These are phyloP conservation scores for Aegilops tauschii DNA, from an alignment of 176 grass and related monocot species.

Conservation along the genomic window DNA sequence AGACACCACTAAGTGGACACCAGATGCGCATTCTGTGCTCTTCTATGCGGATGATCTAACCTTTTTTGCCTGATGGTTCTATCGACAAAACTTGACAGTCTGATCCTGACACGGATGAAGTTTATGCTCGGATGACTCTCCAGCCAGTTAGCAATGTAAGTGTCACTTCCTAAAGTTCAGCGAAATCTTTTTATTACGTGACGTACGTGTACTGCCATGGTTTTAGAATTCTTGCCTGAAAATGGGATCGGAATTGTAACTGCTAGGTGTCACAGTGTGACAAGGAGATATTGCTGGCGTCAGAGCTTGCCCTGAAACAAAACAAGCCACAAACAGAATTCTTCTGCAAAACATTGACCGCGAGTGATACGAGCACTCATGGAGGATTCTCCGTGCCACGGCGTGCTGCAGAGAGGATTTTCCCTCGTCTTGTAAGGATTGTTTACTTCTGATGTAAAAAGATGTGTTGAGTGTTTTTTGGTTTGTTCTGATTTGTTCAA, in stretches of 20 bases:
- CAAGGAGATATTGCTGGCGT: conserved; percentile 58
- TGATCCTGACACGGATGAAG: conserved; percentile 79
- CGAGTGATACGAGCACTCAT: conserved; percentile 89
- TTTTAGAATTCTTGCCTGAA: conserved; percentile 19
- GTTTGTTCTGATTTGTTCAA: conserved; percentile 6
- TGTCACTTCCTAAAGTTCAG: conserved; percentile 28
- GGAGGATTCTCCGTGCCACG: conserved; percentile 86
- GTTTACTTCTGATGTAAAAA: background rate
- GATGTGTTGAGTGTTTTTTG: background rate
- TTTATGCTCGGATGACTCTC: conserved; percentile 81
- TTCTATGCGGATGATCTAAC: background rate
- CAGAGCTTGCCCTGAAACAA: conserved; percentile 64
- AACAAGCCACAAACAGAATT: conserved; percentile 56
- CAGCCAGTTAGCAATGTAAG: conserved; percentile 74
- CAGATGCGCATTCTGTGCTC: background rate
- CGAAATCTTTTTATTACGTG: conserved; percentile 17
- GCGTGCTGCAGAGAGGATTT: conserved; percentile 67
- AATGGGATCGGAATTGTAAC: conserved; percentile 24
- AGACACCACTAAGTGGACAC: background rate
- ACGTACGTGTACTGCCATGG: conserved; percentile 5
- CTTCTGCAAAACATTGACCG: conserved; percentile 84
- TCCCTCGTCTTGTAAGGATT: conserved; percentile 62
- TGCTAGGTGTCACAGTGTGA: conserved; percentile 49
- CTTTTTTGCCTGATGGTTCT: background rate
- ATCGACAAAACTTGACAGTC: conserved; percentile 45